Base-by-base conservation (phyloP, 2,329 filamentous ascomycete genomes). In the Diaporthe capsici region DNA sequence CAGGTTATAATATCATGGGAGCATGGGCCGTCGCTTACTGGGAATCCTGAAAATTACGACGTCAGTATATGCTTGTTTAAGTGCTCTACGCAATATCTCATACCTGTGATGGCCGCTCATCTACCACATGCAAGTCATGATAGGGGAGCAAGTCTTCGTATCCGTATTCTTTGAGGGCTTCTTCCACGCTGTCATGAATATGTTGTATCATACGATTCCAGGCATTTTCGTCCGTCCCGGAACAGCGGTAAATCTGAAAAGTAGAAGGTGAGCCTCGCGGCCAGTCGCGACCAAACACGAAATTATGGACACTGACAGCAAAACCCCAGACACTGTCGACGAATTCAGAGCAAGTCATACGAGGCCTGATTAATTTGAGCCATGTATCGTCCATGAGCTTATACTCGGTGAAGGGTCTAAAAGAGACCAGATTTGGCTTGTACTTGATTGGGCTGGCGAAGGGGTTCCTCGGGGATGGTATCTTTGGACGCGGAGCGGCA, bases 271-370 rank as follows among this genome's bases (percentile, higher is more conserved):
- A 55, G 51, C 22, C 12, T 31, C 25, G 4, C 1, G 4, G 15
- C 3, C 12, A 37, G 12, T 31, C 4, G 9, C 17, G 1, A 31
- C 3, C 12, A 37, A 22, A 37, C 55, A 22, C 28, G 2, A 58
- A 37, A 34, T 3, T 22, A 13, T n/a, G 20, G 8, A 4, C 17
- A 58, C 55, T 58, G 31, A 58, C 55, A 4, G 13, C 57, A 4
- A 60, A 60, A 20, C 31, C 57, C 57, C 57, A 60, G 57, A 60
- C 57, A 39, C 57, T 60, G 34, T 60, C 34, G 13, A n/a, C 22
- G 9, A 60, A 60, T 13, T 60, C 57, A 8, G 31, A 9, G n/a
- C 55, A 58, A 20, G 31, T 37, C 55, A 37, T 37, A 8, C 37
- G 31, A 58, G 55, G n/a, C 31, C 55, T 58, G 20, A 58, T 58